Evolutionary conservation across 2,329 filamentous ascomycete genomes (phyloP).

Genomic region (Fusarium compactum): DNA sequence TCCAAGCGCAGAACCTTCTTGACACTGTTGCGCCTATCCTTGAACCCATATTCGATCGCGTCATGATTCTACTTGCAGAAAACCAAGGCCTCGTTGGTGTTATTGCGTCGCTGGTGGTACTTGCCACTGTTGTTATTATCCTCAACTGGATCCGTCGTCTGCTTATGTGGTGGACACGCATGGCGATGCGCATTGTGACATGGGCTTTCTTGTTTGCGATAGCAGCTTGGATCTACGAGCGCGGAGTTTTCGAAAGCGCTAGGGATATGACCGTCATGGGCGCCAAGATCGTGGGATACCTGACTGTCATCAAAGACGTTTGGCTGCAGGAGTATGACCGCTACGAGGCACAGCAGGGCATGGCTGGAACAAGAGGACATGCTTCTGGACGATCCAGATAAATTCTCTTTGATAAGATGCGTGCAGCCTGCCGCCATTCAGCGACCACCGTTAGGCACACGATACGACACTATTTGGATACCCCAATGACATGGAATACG

Average conservation of each 20-base stretch:
- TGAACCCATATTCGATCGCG: conserved; percentile 58
- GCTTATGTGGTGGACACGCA: conserved; percentile 80
- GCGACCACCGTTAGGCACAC: conserved; percentile 3
- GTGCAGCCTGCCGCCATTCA: background rate
- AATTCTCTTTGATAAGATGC: conserved; percentile 1
- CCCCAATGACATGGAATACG: conserved; percentile 14
- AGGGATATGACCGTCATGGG: conserved; percentile 66
- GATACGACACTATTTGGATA: conserved; percentile 32
- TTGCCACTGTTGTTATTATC: conserved; percentile 71
- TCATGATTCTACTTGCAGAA: conserved; percentile 50
- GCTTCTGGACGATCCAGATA: conserved; percentile 37
- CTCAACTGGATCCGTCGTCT: conserved; percentile 78
- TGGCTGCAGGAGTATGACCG: conserved; percentile 69
- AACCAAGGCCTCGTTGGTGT: conserved; percentile 52
- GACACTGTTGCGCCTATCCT: conserved; percentile 56
- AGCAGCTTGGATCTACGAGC: conserved; percentile 69
- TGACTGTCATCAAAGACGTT: conserved; percentile 62
- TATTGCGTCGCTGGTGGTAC: conserved; percentile 50
- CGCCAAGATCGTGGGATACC: conserved; percentile 60
- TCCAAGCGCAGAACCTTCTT: conserved; percentile 48
- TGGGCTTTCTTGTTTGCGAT: conserved; percentile 70
- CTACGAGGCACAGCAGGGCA: conserved; percentile 63
- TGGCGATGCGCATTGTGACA: conserved; percentile 72
- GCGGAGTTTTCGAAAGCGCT: conserved; percentile 74
- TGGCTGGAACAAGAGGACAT: conserved; percentile 35